Percentiles rank a stretch among this genome's conserved stretches.
Evolutionary conservation across 1,139 yeast genomes (phyloP).

Genomic region (Diutina sp.): DNA sequence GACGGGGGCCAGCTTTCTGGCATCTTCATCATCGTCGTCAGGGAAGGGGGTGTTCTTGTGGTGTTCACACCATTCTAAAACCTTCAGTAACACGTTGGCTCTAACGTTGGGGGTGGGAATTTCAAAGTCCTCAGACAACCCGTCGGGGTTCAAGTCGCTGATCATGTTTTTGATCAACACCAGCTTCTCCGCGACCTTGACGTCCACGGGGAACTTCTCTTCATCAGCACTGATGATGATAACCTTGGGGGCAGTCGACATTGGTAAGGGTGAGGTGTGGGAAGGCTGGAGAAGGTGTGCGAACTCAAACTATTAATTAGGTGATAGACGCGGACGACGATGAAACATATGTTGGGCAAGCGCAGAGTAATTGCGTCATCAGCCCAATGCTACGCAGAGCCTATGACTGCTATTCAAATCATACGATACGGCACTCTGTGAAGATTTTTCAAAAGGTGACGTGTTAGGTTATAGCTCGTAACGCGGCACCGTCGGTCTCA

Average conservation of each 20-base stretch:
- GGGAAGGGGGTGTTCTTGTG: conserved; percentile 79
- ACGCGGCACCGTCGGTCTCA: too few relatives aligned
- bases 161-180: conserved; percentile 83
- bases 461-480: too few relatives aligned
- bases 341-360: neutral
- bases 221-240: conserved; percentile 63
- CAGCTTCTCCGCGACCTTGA: conserved; percentile 83
- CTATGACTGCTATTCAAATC: too few relatives aligned
- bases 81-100: conserved; percentile 77
- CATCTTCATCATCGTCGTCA: conserved; percentile 72
- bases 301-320: neutral
- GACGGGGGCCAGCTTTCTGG: conserved; percentile 54
- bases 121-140: conserved; percentile 45
- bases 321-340: neutral
- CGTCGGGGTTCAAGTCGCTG: conserved; percentile 59
- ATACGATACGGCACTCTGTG: too few relatives aligned
- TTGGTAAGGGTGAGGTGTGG: neutral
- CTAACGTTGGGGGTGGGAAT: conserved; percentile 90
- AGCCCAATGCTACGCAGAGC: neutral
- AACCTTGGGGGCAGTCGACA: conserved; percentile 20
- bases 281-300: neutral
- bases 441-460: too few relatives aligned
- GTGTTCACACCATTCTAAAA: conserved; percentile 95
- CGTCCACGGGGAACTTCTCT: conserved; percentile 61
- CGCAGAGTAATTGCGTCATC: neutral